Evolutionary conservation across 1,139 yeast genomes (phyloP).

Genomic region (Suhomyces choctaworum): DNA sequence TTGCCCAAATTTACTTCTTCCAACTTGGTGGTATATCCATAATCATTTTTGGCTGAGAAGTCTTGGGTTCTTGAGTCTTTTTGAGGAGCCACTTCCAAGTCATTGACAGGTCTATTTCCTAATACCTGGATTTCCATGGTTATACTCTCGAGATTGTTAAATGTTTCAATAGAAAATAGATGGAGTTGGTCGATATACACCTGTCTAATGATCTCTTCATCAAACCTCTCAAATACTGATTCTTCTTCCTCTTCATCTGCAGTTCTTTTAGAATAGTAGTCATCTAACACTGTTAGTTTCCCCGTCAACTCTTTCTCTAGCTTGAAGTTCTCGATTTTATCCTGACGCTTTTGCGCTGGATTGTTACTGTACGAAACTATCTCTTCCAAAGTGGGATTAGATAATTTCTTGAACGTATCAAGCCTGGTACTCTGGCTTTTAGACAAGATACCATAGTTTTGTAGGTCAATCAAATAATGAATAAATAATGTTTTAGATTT

Average conservation of each 20-base stretch:
- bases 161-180: constrained; percentile 52
- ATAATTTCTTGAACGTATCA: constrained; percentile 40
- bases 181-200: constrained; percentile 57
- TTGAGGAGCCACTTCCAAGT: constrained; percentile 10
- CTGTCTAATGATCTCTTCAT: constrained; percentile 62
- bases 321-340: constrained; percentile 70
- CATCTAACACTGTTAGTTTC: constrained; percentile 42
- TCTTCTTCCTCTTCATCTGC: constrained; percentile 24
- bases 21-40: constrained; percentile 54
- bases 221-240: constrained; percentile 32
- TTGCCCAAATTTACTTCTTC: constrained; percentile 38
- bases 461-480: constrained; percentile 43
- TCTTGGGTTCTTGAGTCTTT: constrained; percentile 16
- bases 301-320: constrained; percentile 55
- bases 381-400: constrained; percentile 43
- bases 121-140: constrained; percentile 61
- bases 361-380: constrained; percentile 28
- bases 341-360: constrained; percentile 61
- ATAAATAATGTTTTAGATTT: constrained; percentile 42
- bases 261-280: constrained; percentile 19
- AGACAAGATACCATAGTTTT: constrained; percentile 45
- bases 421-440: constrained; percentile 39
- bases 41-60: constrained; percentile 27
- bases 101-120: constrained; percentile 32
- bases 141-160: constrained; percentile 53